Evolutionary conservation across 805 yeast genomes (phyloP), one percentile per base, ranked within the genome.

Genomic region (Priceomyces melissophilus): DNA sequence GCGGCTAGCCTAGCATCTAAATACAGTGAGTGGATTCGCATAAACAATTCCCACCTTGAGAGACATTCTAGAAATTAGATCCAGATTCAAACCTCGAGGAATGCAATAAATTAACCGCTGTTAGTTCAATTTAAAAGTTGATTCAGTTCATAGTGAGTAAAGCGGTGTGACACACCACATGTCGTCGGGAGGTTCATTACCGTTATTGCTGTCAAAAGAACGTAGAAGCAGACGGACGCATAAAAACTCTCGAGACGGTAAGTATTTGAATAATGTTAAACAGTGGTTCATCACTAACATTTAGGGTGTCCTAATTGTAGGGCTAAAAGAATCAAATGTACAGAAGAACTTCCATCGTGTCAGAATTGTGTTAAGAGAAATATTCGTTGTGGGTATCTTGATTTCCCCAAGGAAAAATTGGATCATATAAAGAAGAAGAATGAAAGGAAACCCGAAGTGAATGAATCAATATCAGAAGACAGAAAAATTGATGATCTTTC

Each of bases 301-400:
- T 20, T 14, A 54, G 58, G 71, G 8, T 69, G 74, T 41, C 73
- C 75, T 5, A 69, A 69, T 49, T 69, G 75, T 52, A 63, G 67
- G 38, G 61, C 64, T 14, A 68, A 64, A 42, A 52, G 75, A 46
- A 67, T 69, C 51, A 69, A 69, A 43, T 69, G 74, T 41, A 49
- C 67, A 2, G 75, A 69, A 42, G 73, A 69, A 40, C 57, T 69
- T 10, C 75, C 75, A 6, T 49, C 62, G 12, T 69, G 75, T 41
- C 49, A 39, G 14, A 68, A 69, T 46, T 69, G 74, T 47, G 42
- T 60, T 12, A 63, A 63, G 45, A 69, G 64, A 45, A 53, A 60
- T 25, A 55, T 54, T 43, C 55, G 69, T 6, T 69, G 75, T 52
- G 73, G 75, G 1, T 69, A 69, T 43, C 43, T 67, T 25, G 73